Conservation (phyloP, 306 rosid species). For the Oxytropis ochrocephala region DNA sequence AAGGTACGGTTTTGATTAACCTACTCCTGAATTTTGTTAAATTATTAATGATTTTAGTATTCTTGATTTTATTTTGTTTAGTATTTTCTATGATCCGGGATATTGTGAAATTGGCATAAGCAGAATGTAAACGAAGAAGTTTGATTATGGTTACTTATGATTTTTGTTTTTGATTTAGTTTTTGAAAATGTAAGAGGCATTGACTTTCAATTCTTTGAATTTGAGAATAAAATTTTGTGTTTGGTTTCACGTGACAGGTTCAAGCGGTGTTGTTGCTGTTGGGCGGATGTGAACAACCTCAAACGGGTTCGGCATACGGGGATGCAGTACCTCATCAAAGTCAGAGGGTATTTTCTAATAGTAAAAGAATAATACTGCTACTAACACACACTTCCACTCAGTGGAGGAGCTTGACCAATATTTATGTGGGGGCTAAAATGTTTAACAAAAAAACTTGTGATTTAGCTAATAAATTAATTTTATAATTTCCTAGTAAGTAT, state of each 20-base stretch:
- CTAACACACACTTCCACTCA: not conserved
- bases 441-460: no score
- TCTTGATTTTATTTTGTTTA: not conserved
- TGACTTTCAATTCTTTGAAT: not conserved
- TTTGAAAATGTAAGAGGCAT: not conserved
- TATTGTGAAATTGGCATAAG: not conserved
- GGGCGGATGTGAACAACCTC: conserved; percentile 74
- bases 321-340: conserved; percentile 53
- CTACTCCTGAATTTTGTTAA: not conserved
- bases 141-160: not conserved
- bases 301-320: conserved; percentile 39
- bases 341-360: conserved; percentile 51
- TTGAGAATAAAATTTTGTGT: not conserved
- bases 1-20: conserved; percentile 37
- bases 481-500: no score
- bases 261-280: conserved; percentile 75
- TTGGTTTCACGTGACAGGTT: conserved; percentile 44
- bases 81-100: not conserved
- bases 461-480: no score
- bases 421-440: no score
- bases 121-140: not conserved
- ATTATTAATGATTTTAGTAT: not conserved
- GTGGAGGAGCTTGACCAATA: no score
- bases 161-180: not conserved
- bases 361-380: not conserved